Evolutionary conservation across 148 eudicot genomes (phyloP).

Genomic region (Fallopia convolvulus): DNA sequence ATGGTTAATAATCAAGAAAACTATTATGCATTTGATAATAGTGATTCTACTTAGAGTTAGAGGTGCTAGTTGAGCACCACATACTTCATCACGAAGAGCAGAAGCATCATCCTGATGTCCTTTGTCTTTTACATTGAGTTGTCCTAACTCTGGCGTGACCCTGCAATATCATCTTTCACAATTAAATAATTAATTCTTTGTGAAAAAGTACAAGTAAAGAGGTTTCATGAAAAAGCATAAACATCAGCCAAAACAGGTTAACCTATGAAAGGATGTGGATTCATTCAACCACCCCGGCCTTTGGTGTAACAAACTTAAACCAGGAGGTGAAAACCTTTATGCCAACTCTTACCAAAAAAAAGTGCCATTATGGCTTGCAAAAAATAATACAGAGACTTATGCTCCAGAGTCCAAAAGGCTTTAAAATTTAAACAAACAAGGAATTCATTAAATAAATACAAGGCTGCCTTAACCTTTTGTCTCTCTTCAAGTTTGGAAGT

Average conservation of each 20-base stretch:
- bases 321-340: background rate
- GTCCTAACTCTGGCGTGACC: conserved; percentile 33
- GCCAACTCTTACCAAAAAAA: background rate
- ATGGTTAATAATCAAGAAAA: background rate
- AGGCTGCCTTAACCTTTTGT: conserved; percentile 47
- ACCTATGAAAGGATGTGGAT: background rate
- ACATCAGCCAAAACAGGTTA: background rate
- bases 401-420: background rate
- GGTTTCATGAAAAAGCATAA: background rate
- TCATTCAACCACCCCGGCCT: background rate
- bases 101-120: conserved; percentile 78
- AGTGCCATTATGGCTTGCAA: background rate
- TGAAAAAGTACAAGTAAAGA: background rate
- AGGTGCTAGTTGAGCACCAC: conserved; percentile 14
- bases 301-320: background rate
- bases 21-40: background rate
- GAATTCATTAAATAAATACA: background rate
- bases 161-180: conserved; percentile 7
- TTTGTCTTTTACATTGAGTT: conserved; percentile 44
- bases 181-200: background rate
- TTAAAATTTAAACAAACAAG: background rate
- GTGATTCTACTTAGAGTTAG: background rate
- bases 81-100: conserved; percentile 93
- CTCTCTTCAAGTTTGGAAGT: conserved; percentile 53
- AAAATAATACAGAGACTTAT: background rate